phyloP scores from a whole-genome alignment of 2,329 filamentous ascomycete species.

The Botrytis elliptica region DNA sequence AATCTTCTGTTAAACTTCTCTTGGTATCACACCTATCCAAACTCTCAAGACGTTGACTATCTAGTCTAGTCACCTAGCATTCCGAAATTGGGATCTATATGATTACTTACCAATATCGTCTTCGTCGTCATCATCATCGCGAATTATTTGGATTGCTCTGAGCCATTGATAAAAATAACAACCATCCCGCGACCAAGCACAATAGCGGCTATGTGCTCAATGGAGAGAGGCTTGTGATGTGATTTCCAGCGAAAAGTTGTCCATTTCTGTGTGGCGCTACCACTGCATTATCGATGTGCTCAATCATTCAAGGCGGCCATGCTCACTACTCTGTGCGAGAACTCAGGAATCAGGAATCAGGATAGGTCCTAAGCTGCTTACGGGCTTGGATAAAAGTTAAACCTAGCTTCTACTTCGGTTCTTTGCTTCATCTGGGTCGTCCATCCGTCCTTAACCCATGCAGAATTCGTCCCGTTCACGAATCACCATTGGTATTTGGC shows the following conservation, averaged over 20 bases:
- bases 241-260: background rate
- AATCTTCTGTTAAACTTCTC: background rate
- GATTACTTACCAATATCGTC: background rate
- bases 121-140: background rate
- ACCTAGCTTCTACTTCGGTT: background rate
- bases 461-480: background rate
- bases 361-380: background rate
- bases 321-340: background rate
- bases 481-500: background rate
- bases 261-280: conserved; percentile 14
- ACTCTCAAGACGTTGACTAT: background rate
- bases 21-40: background rate
- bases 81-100: background rate
- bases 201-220: background rate
- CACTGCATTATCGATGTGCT: conserved; percentile 10
- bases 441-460: conserved; percentile 2
- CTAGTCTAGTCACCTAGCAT: background rate
- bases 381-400: background rate
- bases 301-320: background rate
- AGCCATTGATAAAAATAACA: background rate
- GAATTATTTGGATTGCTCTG: background rate
- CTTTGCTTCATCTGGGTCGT: conserved; percentile 1
- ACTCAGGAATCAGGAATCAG: background rate
- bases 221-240: background rate
- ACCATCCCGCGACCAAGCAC: background rate